Percentiles rank a stretch among this genome's conserved stretches.
These are phyloP conservation scores for Phytophthora sojae DNA, from an alignment of 352 stramenopile genomes.

Conservation along the genomic window DNA sequence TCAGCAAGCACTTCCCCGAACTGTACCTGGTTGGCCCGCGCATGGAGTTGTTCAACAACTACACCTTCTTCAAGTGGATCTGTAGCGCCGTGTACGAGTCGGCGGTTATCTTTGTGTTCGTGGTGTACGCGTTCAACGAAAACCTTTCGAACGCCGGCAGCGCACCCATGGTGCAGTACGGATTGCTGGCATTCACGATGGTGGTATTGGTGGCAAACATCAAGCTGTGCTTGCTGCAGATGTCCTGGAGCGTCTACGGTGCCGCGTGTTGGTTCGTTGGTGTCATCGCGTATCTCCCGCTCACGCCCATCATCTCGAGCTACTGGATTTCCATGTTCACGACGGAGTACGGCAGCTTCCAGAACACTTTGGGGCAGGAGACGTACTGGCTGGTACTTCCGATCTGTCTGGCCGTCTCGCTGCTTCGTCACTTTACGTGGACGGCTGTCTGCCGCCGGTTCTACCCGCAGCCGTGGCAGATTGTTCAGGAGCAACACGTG, in stretches of 20 bases:
- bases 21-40: constrained; percentile 79
- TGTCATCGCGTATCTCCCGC: constrained; percentile 70
- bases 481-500: constrained; percentile 83
- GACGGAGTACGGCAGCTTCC: constrained; percentile 75
- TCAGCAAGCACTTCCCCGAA: constrained; percentile 71
- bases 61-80: constrained; percentile 89
- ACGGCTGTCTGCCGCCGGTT: constrained; percentile 79
- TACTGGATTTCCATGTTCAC: constrained; percentile 71
- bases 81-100: constrained; percentile 78
- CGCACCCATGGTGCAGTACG: constrained; percentile 92
- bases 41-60: constrained; percentile 86
- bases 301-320: constrained; percentile 69
- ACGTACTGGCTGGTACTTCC: constrained; percentile 81
- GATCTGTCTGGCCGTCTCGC: constrained; percentile 55
- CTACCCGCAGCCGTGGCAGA: constrained; percentile 79
- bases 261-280: constrained; percentile 64
- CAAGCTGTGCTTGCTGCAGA: constrained; percentile 89
- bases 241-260: constrained; percentile 74
- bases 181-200: constrained; percentile 93
- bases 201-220: constrained; percentile 95
- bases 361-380: constrained; percentile 71
- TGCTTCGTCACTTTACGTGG: constrained; percentile 79
- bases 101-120: constrained; percentile 73
- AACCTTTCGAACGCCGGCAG: constrained; percentile 82
- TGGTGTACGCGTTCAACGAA: constrained; percentile 78